These are phyloP conservation scores for Logfia minima DNA, from an alignment of 129 eudicot species.

Conservation along the genomic window DNA sequence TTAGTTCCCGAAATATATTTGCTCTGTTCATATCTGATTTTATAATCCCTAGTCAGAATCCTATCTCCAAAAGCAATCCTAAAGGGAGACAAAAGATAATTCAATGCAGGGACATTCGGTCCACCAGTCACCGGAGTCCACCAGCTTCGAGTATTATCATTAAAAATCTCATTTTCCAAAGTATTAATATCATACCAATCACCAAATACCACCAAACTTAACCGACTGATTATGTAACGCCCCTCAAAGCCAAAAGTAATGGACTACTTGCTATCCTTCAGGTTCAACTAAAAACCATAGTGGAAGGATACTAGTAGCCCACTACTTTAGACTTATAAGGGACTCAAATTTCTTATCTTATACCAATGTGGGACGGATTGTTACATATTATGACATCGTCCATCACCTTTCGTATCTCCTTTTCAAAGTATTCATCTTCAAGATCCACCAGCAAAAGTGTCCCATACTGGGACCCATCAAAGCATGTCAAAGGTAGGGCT, in stretches of 20 bases:
- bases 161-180: slow-evolving; percentile 70
- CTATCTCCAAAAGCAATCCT: slow-evolving; percentile 81
- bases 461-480: slow-evolving; percentile 70
- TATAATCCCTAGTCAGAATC: slow-evolving; percentile 68
- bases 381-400: too few species aligned
- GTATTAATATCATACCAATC: slow-evolving; percentile 81
- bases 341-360: too few species aligned
- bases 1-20: slow-evolving; percentile 79
- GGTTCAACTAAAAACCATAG: too few species aligned
- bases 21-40: slow-evolving; percentile 53
- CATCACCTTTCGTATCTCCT: slow-evolving; percentile 59
- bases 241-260: too few species aligned
- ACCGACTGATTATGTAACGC: slow-evolving; percentile 44
- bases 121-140: slow-evolving; percentile 94
- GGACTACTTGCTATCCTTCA: too few species aligned
- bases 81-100: slow-evolving; percentile 72
- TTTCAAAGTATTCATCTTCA: slow-evolving; percentile 73
- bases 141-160: slow-evolving; percentile 87
- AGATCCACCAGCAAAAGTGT: slow-evolving; percentile 80
- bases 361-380: too few species aligned
- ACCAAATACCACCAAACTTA: slow-evolving; percentile 70
- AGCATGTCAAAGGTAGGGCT: slow-evolving; percentile 58
- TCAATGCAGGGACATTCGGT: slow-evolving; percentile 71
- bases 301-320: too few species aligned
- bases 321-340: too few species aligned